Percentiles rank a stretch among this genome's conserved stretches.
Conservation (phyloP, 2,329 filamentous ascomycete genomes). For the Beauveria bassiana region DNA sequence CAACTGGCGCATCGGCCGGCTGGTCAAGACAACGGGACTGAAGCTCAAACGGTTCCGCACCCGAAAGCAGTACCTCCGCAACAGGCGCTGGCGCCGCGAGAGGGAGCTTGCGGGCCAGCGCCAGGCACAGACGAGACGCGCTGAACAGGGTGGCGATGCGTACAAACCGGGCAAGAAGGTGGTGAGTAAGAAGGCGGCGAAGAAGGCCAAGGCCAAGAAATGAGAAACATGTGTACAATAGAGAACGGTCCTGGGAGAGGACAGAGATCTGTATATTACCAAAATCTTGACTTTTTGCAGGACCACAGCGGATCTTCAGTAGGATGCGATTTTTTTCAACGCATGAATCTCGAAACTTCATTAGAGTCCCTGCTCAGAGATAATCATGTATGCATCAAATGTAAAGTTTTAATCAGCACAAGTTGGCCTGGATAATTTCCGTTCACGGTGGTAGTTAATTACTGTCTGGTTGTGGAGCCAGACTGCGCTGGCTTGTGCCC, state of each 20-base stretch:
- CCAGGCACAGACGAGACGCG: slow-evolving; percentile 29
- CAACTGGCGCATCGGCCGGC: slow-evolving; percentile 50
- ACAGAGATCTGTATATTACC: slow-evolving; percentile 3
- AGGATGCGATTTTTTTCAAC: background rate
- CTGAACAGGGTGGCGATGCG: slow-evolving; percentile 20
- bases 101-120: slow-evolving; percentile 33
- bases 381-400: no score
- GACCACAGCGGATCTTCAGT: background rate
- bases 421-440: background rate
- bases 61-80: slow-evolving; percentile 41
- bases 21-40: slow-evolving; percentile 44
- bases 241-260: background rate
- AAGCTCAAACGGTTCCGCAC: slow-evolving; percentile 43
- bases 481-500: background rate
- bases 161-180: slow-evolving; percentile 23
- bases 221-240: background rate
- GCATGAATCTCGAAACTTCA: background rate
- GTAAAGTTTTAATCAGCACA: no score
- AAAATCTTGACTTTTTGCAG: background rate
- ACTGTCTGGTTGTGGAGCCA: background rate
- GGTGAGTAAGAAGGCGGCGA: slow-evolving; percentile 26
- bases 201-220: slow-evolving; percentile 29
- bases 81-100: slow-evolving; percentile 35
- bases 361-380: no score
- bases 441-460: background rate